Conservation (phyloP, 306 rosid genomes). For the Vigna radiata region DNA sequence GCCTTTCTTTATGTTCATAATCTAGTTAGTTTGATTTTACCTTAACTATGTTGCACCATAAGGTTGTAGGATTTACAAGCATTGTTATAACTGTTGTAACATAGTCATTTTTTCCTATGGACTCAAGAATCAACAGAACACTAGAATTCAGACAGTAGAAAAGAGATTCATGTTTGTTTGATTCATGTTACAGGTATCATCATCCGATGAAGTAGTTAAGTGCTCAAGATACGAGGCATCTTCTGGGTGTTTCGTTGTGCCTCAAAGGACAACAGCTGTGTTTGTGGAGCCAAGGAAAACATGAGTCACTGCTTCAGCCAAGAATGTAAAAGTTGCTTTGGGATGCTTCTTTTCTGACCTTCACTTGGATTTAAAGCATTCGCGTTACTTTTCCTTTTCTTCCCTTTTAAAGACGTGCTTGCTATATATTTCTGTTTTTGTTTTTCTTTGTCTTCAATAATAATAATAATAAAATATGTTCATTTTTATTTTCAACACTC, state of each 20-base stretch:
- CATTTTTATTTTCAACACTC: too few relatives aligned
- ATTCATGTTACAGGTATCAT: slow-evolving; percentile 52
- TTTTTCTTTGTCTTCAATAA: too few relatives aligned
- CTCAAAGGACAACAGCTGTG: slow-evolving; percentile 75
- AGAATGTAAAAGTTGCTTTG: slow-evolving; percentile 16
- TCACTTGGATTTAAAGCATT: background rate
- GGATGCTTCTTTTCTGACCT: slow-evolving; percentile 28
- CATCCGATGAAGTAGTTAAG: slow-evolving; percentile 71
- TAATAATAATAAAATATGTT: too few relatives aligned
- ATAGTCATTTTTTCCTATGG: background rate
- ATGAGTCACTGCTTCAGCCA: slow-evolving; percentile 29
- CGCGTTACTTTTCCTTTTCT: too few relatives aligned
- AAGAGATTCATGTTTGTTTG: too few relatives aligned
- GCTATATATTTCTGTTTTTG: too few relatives aligned
- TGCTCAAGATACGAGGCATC: slow-evolving; percentile 66
- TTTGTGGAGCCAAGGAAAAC: slow-evolving; percentile 71
- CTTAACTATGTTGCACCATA: background rate
- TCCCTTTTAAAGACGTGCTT: too few relatives aligned
- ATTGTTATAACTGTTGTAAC: background rate
- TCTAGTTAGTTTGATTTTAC: background rate
- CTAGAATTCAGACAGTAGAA: background rate
- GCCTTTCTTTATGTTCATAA: background rate
- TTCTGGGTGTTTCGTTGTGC: slow-evolving; percentile 73
- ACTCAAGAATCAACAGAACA: background rate
- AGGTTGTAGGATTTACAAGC: background rate